Base-by-base conservation (phyloP, 2,329 filamentous ascomycete genomes). In the Diaporthe sp. region DNA sequence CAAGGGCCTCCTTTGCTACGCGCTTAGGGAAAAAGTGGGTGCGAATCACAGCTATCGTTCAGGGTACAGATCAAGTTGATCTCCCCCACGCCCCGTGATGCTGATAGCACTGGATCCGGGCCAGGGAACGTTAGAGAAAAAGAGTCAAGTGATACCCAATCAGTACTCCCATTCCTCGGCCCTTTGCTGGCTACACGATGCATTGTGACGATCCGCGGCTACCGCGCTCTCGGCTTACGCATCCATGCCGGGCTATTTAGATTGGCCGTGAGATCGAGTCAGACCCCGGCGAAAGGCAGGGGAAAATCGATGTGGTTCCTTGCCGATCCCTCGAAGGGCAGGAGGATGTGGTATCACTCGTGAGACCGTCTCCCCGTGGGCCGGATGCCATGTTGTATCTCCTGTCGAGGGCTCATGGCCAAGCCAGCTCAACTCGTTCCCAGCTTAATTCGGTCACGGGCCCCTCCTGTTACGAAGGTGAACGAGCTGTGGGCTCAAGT, bases 241-340 rank as follows among this genome's bases (percentile, higher is more conserved):
- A 55, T 70, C 65, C 65, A 70, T 70, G 65, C 42, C 65, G 22
- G 22, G 34, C 22, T 2, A 55, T 28, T 39, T 28, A 6, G 49
- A 70, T 55, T 70, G 65, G 65, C 47, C 65, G 49, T 42, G 65
- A 70, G 34, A 34, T 70, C 65, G 47, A 70, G 65, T 70, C 65
- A 70, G 49, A 31, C 49, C 49, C 49, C 65, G 47, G 65, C 25
- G 34, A 15, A 55, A 20, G 34, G 34, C 65, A 53, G 31, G 65
- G 47, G 31, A 20, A 37, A 20, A 20, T 3, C 5, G 65, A 53
- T 25, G 31, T 47, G 42, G 65, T 37, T n/a, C 22, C n/a, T 31
- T 55, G 65, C n/a, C 65, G 49, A 55, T 55, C 65, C 31, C n/a
- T 55, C 5, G 47, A 25, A 53, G 7, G 3, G 34, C 49, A 55